A percentile compares a stretch with the other conserved stretches of the same genome.
Conservation (phyloP, 2,329 filamentous ascomycete species). For the Ascochyta lentis region DNA sequence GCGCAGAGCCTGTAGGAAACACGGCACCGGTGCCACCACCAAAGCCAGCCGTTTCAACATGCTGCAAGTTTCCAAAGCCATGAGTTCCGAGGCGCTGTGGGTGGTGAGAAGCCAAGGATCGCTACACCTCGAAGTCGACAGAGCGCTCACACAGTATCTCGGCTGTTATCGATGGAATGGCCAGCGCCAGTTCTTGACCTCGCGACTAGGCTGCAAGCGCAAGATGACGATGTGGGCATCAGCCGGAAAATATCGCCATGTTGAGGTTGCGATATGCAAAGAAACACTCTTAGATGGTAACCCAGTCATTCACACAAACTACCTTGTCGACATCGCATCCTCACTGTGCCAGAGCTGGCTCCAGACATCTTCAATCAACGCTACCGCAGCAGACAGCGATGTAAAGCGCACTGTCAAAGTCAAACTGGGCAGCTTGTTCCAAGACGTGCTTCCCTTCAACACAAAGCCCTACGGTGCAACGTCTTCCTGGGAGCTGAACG, state of each 20-base stretch:
- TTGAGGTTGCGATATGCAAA: slow-evolving; percentile 9
- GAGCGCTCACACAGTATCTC: slow-evolving; percentile 11
- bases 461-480: not conserved
- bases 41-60: slow-evolving; percentile 21
- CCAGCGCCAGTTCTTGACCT: not conserved
- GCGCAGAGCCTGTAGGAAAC: slow-evolving; percentile 22
- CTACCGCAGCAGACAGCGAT: no score
- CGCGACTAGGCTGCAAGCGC: not conserved
- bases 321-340: slow-evolving; percentile 8
- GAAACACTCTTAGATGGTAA: not conserved
- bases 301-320: slow-evolving; percentile 7
- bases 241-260: slow-evolving; percentile 9
- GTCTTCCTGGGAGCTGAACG: not conserved
- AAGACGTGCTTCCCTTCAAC: slow-evolving; percentile 21
- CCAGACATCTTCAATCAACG: not conserved
- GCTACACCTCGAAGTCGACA: slow-evolving; percentile 4
- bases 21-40: slow-evolving; percentile 1
- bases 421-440: slow-evolving; percentile 17
- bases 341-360: slow-evolving; percentile 20
- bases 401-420: slow-evolving; percentile 6
- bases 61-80: slow-evolving; percentile 14
- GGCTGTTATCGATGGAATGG: slow-evolving; percentile 3
- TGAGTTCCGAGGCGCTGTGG: slow-evolving; percentile 22
- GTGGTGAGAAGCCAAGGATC: slow-evolving; percentile 13
- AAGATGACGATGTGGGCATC: slow-evolving; percentile 20